phyloP scores from a whole-genome alignment of 2,329 filamentous ascomycete genomes.

The Aspergillus sp. region DNA sequence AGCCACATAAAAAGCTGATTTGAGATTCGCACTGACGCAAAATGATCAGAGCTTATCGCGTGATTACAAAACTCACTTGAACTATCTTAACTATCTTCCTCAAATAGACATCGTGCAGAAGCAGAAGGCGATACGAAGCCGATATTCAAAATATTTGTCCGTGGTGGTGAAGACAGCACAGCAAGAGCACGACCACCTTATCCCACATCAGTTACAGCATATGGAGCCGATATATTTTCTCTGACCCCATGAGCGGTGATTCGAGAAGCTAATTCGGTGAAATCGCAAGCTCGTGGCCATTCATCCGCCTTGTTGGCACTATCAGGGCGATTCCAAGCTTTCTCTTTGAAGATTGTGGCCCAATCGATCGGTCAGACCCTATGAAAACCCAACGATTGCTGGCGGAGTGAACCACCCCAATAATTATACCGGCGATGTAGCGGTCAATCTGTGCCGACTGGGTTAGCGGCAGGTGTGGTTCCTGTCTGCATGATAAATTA shows the following conservation, averaged over 20 bases:
- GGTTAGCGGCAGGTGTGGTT: background rate
- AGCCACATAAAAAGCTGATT: constrained; percentile 6
- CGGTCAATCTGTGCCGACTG: background rate
- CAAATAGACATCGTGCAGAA: background rate
- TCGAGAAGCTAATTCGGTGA: background rate
- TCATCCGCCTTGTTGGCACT: background rate
- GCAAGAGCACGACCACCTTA: background rate
- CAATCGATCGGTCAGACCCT: background rate
- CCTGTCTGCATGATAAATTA: background rate
- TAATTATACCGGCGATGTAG: background rate
- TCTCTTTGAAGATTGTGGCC: constrained; percentile 1
- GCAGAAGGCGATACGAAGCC: background rate
- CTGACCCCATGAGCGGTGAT: background rate
- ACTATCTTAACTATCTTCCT: background rate
- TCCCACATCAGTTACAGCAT: background rate
- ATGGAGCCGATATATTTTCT: background rate
- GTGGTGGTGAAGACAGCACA: background rate
- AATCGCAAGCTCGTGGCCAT: background rate
- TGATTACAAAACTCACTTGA: background rate
- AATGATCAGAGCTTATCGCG: constrained; percentile 6
- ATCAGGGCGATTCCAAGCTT: constrained; percentile 5
- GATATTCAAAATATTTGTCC: background rate
- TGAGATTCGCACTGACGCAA: background rate
- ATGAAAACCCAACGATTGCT: constrained; percentile 3
- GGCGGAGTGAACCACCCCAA: background rate